Evolutionary conservation across 441 rosid species (phyloP), one percentile per base, ranked within the genome.

Genomic region (Brassica balearica): DNA sequence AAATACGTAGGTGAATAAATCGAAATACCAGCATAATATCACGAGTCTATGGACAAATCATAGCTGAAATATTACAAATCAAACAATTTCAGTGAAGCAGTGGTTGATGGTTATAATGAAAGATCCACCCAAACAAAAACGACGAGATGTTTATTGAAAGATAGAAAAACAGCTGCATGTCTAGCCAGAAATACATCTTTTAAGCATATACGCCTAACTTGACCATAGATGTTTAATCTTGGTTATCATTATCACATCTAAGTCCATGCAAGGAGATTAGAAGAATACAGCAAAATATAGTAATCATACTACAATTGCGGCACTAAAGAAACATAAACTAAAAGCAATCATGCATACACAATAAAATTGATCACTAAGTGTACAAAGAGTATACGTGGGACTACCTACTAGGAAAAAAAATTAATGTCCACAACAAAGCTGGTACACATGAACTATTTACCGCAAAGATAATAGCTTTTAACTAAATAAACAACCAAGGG

Each of bases 201-300:
- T 41, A 20, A 2, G 14, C 60, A 7, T 15, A 0, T 2, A 59
- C 2, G 59, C 8, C 48, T 7, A 60, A 56, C 5, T 1, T 56
- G 3, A 43, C 34, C 34, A 22, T 10, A 11, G 5, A 23, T 23
- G 15, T 23, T 10, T n/a, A 14, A 58, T 22, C 64, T 59, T 10
- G 3, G 64, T 61, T 55, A 19, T 19, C 29, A 14, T 34, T 8
- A 65, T 65, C 56, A n/a, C 25, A 9, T 12, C 46, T 10, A 5
- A 66, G 22, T 25, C 43, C 43, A 58, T 3, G 0, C 67, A 43
- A 68, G 1, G 15, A 25, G 22, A 60, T 8, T 2, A 8, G 34
- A 4, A 27, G 46, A 68, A 12, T 48, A 65, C 65, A 74, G 3
- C 27, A 25, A 25, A 25, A 75, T 7, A 41, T 68, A 67, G 67